Base-by-base conservation (phyloP, 2,329 filamentous ascomycete genomes). In the Sporothrix schenckii region DNA sequence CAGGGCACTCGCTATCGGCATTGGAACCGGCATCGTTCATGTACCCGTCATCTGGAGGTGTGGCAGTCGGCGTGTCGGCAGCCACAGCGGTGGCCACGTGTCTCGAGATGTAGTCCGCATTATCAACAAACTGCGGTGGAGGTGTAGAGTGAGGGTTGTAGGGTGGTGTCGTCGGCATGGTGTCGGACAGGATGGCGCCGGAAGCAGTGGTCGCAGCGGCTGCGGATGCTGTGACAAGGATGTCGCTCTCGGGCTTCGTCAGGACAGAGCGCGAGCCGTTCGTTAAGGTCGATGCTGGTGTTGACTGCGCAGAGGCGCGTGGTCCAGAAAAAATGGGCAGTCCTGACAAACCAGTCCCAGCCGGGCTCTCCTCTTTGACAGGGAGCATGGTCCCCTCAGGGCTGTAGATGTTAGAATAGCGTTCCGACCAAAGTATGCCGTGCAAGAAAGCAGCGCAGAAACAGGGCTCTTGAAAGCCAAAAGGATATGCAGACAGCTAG, bases 311-410 rank as follows among this genome's bases (percentile, higher is more conserved):
- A 4, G 72, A 71, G n/a, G 65, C 60, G 58, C 50, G 71, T 27
- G 71, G 16, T 14, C 19, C 69, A 13, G 68, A 44, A 16, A 72
- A 73, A 16, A 67, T 56, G 4, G 72, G 70, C 19, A 72, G 21
- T 34, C 71, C 72, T 4, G 72, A 72, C 19, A 74, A 56, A 53
- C 68, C 72, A 24, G 63, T 68, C 2, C 66, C 73, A 30, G 56
- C 66, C 9, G 71, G 72, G 56, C 71, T 71, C 70, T 74, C 73
- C 67, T 74, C 72, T 65, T 73, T 74, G 47, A 73, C 47, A 44
- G 71, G 65, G 13, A 66, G 41, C 67, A 70, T 71, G 19, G 30
- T 53, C 30, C 61, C 58, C 24, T 66, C 39, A 24, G 68, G 69
- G 52, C 72, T 74, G 68, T 69, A 10, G 50, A 69, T 70, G 73